These are phyloP conservation scores for Fusarium ramigenum DNA, from an alignment of 2,329 filamentous ascomycete genomes.

Conservation along the genomic window DNA sequence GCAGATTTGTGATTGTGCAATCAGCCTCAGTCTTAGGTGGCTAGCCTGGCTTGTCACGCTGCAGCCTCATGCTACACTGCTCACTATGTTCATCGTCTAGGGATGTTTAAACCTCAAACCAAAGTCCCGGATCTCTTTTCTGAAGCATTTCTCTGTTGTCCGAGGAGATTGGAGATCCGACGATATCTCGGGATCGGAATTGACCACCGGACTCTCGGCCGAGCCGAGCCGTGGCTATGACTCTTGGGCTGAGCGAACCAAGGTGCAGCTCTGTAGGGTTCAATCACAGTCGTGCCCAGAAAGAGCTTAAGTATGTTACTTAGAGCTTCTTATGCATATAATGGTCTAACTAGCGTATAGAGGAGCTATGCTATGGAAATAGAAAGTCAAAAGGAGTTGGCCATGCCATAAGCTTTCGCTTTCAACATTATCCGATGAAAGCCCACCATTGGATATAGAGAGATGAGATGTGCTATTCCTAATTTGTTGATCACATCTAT, in stretches of 20 bases:
- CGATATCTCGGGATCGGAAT: background rate
- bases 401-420: background rate
- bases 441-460: too few species aligned
- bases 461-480: background rate
- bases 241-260: too few species aligned
- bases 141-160: fast-evolving
- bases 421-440: background rate
- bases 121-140: fast-evolving
- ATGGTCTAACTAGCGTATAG: too few species aligned
- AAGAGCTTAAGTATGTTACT: background rate
- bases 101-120: fast-evolving
- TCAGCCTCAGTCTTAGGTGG: background rate
- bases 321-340: background rate
- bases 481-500: too few species aligned
- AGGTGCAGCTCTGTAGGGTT: background rate
- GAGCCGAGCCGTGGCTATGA: background rate
- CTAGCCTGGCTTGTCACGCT: background rate
- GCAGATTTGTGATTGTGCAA: slow-evolving; percentile 6
- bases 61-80: background rate
- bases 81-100: background rate
- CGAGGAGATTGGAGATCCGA: background rate
- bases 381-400: background rate
- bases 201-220: background rate
- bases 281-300: fast-evolving
- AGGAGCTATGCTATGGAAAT: fast-evolving